Evolutionary conservation across 1,284 basidiomycete genomes (phyloP).

Genomic region (Apiotrichum siamense): DNA sequence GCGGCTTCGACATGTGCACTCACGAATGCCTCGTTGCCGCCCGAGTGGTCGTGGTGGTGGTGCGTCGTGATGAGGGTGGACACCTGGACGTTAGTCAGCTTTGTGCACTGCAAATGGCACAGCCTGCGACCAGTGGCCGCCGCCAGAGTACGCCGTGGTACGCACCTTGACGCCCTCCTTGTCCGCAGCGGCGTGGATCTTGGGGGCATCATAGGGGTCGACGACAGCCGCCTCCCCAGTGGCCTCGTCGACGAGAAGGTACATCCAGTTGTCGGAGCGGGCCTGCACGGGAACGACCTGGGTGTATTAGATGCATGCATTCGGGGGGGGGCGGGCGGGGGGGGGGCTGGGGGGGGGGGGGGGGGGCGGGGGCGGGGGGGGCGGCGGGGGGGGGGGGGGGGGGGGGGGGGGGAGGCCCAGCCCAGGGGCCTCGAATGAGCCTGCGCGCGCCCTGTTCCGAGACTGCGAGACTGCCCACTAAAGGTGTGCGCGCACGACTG

Average conservation of each 20-base stretch:
- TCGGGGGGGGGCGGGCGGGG: too few species aligned
- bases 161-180: conserved; percentile 58
- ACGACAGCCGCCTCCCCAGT: conserved; percentile 63
- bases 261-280: conserved; percentile 80
- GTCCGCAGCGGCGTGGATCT: conserved; percentile 64
- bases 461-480: too few species aligned
- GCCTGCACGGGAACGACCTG: conserved; percentile 69
- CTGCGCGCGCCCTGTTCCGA: too few species aligned
- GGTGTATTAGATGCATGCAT: not conserved
- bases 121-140: too few species aligned
- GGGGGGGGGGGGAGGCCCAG: too few species aligned
- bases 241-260: conserved; percentile 69
- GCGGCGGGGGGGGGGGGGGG: too few species aligned
- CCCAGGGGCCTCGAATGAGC: too few species aligned
- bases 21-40: conserved; percentile 65
- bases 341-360: too few species aligned
- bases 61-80: conserved; percentile 78
- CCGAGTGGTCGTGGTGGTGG: conserved; percentile 85
- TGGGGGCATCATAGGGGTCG: conserved; percentile 66
- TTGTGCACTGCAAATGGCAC: too few species aligned
- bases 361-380: too few species aligned
- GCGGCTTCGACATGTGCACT: conserved; percentile 14
- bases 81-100: conserved; percentile 48
- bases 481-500: too few species aligned
- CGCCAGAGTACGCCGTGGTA: too few species aligned